Evolutionary conservation across 345 rosid genomes (phyloP).

Genomic region (Boechera stricta): DNA sequence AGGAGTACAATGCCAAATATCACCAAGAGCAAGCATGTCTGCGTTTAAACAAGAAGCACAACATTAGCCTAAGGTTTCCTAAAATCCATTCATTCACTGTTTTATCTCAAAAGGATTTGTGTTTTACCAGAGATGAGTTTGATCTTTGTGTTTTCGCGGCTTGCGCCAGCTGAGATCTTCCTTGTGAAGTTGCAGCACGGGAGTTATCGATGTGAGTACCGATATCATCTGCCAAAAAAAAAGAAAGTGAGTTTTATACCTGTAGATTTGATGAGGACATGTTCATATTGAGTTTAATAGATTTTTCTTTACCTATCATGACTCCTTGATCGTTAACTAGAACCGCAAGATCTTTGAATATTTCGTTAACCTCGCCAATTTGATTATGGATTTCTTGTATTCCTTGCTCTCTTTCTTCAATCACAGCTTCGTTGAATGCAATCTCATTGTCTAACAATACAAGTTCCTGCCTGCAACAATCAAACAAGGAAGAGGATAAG

Average conservation of each 20-base stretch:
- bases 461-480: conserved; percentile 77
- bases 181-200: conserved; percentile 88
- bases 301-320: conserved; percentile 65
- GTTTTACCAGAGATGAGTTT: conserved; percentile 90
- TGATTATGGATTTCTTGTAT: conserved; percentile 89
- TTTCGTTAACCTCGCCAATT: conserved; percentile 96
- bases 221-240: conserved; percentile 69
- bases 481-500: conserved; percentile 6
- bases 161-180: conserved; percentile 75
- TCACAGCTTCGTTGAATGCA: conserved; percentile 87
- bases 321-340: conserved; percentile 95
- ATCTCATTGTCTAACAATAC: conserved; percentile 89
- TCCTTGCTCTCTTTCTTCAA: conserved; percentile 96
- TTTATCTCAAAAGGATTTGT: neutral
- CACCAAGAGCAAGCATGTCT: conserved; percentile 97
- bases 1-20: conserved; percentile 90
- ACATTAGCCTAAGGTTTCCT: conserved; percentile 11
- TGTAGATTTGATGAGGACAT: neutral
- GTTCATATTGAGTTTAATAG: neutral
- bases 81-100: neutral
- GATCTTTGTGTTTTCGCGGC: conserved; percentile 94
- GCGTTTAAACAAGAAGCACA: conserved; percentile 43
- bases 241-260: neutral
- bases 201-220: conserved; percentile 80
- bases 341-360: conserved; percentile 95